Evolutionary conservation across 345 rosid species (phyloP), one percentile per base, ranked within the genome.

Genomic region (Citrus trifoliata): DNA sequence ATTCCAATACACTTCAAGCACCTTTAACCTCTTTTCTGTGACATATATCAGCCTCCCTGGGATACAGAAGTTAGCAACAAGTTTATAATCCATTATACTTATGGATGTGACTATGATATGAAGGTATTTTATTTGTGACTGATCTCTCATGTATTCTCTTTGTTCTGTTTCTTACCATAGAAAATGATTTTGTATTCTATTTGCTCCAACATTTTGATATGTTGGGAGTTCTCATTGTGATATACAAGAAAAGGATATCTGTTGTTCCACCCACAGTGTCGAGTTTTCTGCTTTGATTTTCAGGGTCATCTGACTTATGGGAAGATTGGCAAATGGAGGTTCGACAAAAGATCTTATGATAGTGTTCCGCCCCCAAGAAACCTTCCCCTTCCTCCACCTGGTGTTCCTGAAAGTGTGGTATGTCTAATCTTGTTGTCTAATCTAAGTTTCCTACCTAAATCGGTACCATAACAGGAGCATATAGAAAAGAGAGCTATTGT

Each of bases 391-490:
- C 99, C 99, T 75, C 99, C 99, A 59, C 86, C 90, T 2, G 98
- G 99, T 74, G 99, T 94, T 82, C 78, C 99, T 10, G 89, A 88
- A 82, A 94, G 99, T 83, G 98, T 95, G 97, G 99, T 95, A 93
- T 68, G 97, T 80, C 79, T 61, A 70, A 68, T 74, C 67, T 61
- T 70, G 35, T 74, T 33, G 48, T 10, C 10, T 19, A 42, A 35
- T 64, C 16, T 42, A 30, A 61, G 7, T 58, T 12, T 78, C 7
- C 67, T 27, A 24, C 67, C 67, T 58, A 38, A 76, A 40, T 69
- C 27, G 73, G 27, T 75, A 48, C 76, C 13, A n/a, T 59, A 37
- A 70, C 32, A 24, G 58, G 37, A 27, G 21, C 46, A 22, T 62
- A 22, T 70, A 37, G 46, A 56, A 18, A 68, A 28, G n/a, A 53